Evolutionary conservation across 306 rosid species (phyloP).

Genomic region (Prunus dulcis): DNA sequence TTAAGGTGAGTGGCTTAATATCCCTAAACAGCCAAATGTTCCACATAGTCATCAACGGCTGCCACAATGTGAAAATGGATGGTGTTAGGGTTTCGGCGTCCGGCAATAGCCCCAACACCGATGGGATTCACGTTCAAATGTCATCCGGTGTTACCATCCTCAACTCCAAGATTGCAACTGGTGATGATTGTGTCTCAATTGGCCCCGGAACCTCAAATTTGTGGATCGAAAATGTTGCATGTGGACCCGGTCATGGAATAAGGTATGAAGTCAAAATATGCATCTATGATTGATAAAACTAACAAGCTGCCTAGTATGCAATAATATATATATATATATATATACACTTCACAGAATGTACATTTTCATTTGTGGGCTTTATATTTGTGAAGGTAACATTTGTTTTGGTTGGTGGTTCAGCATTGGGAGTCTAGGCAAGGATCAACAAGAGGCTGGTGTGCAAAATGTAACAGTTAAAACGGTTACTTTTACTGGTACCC

Average conservation of each 20-base stretch:
- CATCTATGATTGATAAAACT: no score
- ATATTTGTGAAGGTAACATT: no score
- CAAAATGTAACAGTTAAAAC: no score
- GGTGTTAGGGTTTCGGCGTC: conserved; percentile 29
- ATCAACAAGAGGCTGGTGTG: conserved; percentile 24
- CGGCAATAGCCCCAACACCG: conserved; percentile 59
- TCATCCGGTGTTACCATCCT: conserved; percentile 47
- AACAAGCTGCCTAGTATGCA: no score
- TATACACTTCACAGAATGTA: no score
- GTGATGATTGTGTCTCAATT: conserved; percentile 62
- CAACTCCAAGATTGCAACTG: conserved; percentile 41
- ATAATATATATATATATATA: no score
- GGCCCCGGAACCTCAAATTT: conserved; percentile 51
- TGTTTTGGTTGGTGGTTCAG: conserved; percentile 7
- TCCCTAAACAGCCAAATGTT: conserved; percentile 51
- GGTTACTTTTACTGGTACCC: no score
- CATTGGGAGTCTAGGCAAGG: conserved; percentile 36
- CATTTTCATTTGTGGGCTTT: no score
- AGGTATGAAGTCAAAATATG: conserved; percentile 27
- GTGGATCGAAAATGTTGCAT: conserved; percentile 52
- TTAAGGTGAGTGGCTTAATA: conserved; percentile 29
- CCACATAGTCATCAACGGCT: conserved; percentile 46
- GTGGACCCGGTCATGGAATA: conserved; percentile 73
- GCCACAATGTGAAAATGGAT: conserved; percentile 35
- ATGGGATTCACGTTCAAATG: conserved; percentile 54